phyloP scores from a whole-genome alignment of 2,329 filamentous ascomycete genomes.

The Neonectria faginata region DNA sequence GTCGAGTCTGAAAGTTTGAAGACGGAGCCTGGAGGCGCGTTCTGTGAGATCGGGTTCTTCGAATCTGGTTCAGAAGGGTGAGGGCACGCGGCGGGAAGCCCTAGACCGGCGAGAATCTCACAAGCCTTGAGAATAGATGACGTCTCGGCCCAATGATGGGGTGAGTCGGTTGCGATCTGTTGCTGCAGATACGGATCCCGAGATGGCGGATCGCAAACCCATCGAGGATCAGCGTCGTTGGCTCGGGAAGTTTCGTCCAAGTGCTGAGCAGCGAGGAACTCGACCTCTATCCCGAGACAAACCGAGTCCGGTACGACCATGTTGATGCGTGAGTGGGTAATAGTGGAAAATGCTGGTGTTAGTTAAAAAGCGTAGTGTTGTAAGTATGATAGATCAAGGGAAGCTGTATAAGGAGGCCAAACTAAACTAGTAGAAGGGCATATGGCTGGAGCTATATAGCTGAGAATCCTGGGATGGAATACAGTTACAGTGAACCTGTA shows the following conservation, averaged over 20 bases:
- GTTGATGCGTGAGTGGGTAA: not conserved
- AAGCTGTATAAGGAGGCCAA: not conserved
- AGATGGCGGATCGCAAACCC: conserved; percentile 30
- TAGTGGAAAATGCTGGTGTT: not conserved
- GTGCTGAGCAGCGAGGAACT: conserved; percentile 44
- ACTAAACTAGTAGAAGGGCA: too few relatives aligned
- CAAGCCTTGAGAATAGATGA: conserved; percentile 38
- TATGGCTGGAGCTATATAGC: not conserved
- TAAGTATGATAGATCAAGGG: too few relatives aligned
- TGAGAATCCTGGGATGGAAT: not conserved
- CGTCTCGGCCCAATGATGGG: conserved; percentile 9
- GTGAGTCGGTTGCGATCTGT: not conserved
- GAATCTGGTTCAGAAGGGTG: conserved; percentile 5
- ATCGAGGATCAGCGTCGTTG: conserved; percentile 20
- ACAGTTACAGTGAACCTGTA: not conserved
- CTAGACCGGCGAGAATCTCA: conserved; percentile 34
- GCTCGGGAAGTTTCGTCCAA: conserved; percentile 10
- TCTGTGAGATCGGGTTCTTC: conserved; percentile 20
- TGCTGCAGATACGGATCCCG: conserved; percentile 5
- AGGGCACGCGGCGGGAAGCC: conserved; percentile 37
- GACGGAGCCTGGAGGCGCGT: conserved; percentile 24
- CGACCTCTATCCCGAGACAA: conserved; percentile 44
- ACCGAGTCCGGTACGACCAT: conserved; percentile 30
- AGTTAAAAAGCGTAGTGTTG: too few relatives aligned
- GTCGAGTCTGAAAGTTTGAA: conserved; percentile 26